These are phyloP conservation scores for Saitozyma sp. DNA, from an alignment of 768 basidiomycete species.

Conservation along the genomic window DNA sequence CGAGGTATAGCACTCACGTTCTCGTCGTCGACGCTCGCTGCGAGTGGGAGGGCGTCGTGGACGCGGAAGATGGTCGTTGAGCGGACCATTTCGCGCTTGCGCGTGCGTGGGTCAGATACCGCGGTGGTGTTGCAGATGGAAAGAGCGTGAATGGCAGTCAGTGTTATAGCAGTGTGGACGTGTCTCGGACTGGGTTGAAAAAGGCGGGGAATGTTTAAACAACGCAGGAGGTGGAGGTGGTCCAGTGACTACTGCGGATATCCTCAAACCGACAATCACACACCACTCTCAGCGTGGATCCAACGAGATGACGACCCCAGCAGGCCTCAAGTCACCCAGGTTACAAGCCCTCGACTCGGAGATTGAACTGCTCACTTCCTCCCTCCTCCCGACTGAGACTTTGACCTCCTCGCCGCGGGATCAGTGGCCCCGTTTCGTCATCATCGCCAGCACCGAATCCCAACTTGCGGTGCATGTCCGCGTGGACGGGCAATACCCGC, in stretches of 20 bases:
- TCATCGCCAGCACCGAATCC: conserved; percentile 38
- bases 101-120: too few species aligned
- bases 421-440: conserved; percentile 21
- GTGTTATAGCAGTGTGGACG: too few species aligned
- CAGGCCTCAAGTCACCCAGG: not conserved
- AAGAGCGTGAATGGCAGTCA: too few species aligned
- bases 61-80: conserved; percentile 52
- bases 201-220: too few species aligned
- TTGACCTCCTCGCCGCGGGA: conserved; percentile 10
- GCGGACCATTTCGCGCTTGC: conserved; percentile 38
- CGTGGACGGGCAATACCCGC: conserved; percentile 36
- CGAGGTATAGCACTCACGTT: conserved; percentile 60
- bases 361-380: conserved; percentile 63
- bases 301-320: not conserved
- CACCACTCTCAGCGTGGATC: too few species aligned
- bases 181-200: too few species aligned
- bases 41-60: conserved; percentile 67
- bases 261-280: too few species aligned
- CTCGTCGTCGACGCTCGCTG: conserved; percentile 96
- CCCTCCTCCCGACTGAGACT: conserved; percentile 65
- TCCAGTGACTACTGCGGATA: too few species aligned
- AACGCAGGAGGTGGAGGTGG: not conserved
- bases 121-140: too few species aligned
- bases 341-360: conserved; percentile 51
- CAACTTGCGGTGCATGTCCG: conserved; percentile 27